Evolutionary conservation across 345 rosid genomes (phyloP).

Genomic region (Combretum micranthum): DNA sequence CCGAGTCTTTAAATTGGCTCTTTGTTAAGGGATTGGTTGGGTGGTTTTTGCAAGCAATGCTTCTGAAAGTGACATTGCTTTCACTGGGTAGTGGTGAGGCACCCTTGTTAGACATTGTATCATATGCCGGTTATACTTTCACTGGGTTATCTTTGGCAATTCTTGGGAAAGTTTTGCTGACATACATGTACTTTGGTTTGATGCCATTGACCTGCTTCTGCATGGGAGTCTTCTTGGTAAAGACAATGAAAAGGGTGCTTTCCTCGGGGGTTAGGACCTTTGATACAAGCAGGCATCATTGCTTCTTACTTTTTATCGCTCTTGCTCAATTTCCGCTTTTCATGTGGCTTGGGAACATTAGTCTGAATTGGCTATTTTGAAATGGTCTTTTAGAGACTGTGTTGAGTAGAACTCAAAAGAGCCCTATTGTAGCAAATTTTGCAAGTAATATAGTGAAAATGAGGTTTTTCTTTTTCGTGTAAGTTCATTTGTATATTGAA

Average conservation of each 20-base stretch:
- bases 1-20: slow-evolving; percentile 86
- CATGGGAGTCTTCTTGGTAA: slow-evolving; percentile 82
- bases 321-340: slow-evolving; percentile 84
- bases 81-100: slow-evolving; percentile 91
- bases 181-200: slow-evolving; percentile 66
- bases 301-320: slow-evolving; percentile 75
- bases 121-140: slow-evolving; percentile 87
- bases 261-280: slow-evolving; percentile 82
- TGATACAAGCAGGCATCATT: slow-evolving; percentile 90
- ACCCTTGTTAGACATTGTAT: slow-evolving; percentile 77
- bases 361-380: slow-evolving; percentile 70
- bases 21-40: slow-evolving; percentile 86
- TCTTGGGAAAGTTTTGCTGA: slow-evolving; percentile 60
- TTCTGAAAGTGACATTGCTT: slow-evolving; percentile 73
- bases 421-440: too few species aligned
- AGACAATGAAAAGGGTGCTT: slow-evolving; percentile 94
- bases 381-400: not conserved
- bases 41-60: slow-evolving; percentile 76
- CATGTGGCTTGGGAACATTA: slow-evolving; percentile 90
- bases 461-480: too few species aligned
- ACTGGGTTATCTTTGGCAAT: slow-evolving; percentile 68
- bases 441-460: too few species aligned
- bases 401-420: not conserved
- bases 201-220: slow-evolving; percentile 84
- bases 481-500: slow-evolving; percentile 15